Evolutionary conservation across 768 basidiomycete species (phyloP), one percentile per base, ranked within the genome.

Genomic region (Tricholoma hemisulphureum): DNA sequence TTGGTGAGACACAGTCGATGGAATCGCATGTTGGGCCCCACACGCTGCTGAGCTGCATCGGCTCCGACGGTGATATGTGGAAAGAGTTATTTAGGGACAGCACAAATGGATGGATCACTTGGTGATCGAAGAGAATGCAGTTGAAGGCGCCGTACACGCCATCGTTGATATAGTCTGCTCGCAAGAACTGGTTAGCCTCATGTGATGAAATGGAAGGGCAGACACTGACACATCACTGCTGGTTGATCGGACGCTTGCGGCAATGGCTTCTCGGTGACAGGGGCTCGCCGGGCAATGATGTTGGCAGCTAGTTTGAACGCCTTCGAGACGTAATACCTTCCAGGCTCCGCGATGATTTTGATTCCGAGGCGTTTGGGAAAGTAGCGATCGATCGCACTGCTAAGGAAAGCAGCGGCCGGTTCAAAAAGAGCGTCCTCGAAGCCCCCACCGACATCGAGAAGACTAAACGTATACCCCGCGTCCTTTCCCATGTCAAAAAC

Each of bases 1-100:
- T 80, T 63, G 80, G 79, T 67, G 80, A 88, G 57, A 99, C 94
- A 69, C 91, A 90, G 76, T 99, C 97, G 67, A 99, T 93, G 31
- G 92, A 93, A 70, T 98, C 97, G 80, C 96, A 98, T 8, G 97
- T 99, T 45, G 96, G 97, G 11, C 97, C 97, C 97, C 97, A 99
- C 51, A 98, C 85, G 71, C 88, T 91, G 75, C 88, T 82, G 10
- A 77, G 58, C 53, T 78, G 75, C 69, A 75, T 71, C 14, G 75
- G 70, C 68, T 80, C 77, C 57, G 71, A 69, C 21, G 74, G 65
- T 5, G 81, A 66, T 26, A 81, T 72, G 65, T 85, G 84, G 72
- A 89, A 88, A 2, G 86, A 88, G 37, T 83, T 83, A 51, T 80
- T 77, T 75, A 91, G 75, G 21, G 85, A 88, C 51, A 92, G 77